Evolutionary conservation across 192 early-diverging fungal genomes (phyloP), one percentile per base, ranked within the genome.

Genomic region (Backusella psychrophila): DNA sequence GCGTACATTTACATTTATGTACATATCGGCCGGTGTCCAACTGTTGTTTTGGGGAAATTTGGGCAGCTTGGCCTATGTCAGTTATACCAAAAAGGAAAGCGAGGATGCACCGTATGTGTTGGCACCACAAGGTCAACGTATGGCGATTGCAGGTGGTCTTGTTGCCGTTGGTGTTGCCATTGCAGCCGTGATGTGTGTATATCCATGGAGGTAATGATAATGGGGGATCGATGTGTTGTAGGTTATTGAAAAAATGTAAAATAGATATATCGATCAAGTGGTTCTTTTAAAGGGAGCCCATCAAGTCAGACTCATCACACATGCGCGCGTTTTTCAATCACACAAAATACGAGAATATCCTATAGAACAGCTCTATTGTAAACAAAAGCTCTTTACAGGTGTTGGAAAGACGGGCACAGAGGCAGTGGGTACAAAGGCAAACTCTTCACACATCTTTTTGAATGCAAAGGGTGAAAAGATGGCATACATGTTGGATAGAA

Each of bases 41-140:
- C 65, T 83, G 12, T 72, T 83, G 44, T 83, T 83, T 35, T 83
- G 82, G 81, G 82, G 82, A 21, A 80, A 83, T 69, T 35, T 83
- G 19, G 82, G 76, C 17, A 80, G 76, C 73, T 65, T 83, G 38
- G 82, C 82, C 1, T 78, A 83, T 75, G 73, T 78, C 17, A 65
- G 74, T 17, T 78, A 80, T 59, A 73, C 69, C 15, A 69, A 75
- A 73, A 76, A 67, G 23, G 75, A 83, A 46, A 73, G 59, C 26
- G 75, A 77, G 11, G 65, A 83, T 69, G 73, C 78, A 0, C 78
- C 75, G 0, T 34, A 67, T 39, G 74, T 75, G 11, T 44, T 83
- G 8, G 82, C 82, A 29, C 78, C 82, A 42, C 42, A 80, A 46
- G 63, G 36, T 3, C 33, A 83, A 34, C 78, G 82, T 11, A 46